These are phyloP conservation scores for Vachellia pachyceras DNA, from an alignment of 306 rosid species.

Conservation along the genomic window DNA sequence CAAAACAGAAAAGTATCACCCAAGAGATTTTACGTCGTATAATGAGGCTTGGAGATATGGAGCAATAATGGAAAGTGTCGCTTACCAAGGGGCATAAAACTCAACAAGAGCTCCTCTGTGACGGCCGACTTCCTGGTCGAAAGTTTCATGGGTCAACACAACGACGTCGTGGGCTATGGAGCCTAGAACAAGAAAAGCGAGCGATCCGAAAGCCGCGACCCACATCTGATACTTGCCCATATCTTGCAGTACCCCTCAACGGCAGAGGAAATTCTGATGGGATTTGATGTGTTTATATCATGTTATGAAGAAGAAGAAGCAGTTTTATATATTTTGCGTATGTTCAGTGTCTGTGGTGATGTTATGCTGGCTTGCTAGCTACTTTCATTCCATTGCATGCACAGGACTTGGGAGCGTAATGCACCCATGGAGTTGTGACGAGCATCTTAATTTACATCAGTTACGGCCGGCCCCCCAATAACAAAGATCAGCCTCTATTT, in stretches of 20 bases:
- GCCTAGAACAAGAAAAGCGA: slow-evolving; percentile 56
- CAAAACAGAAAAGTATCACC: background rate
- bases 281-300: too few relatives aligned
- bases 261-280: background rate
- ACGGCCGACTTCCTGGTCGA: slow-evolving; percentile 89
- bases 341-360: background rate
- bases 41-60: background rate
- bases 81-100: slow-evolving; percentile 95
- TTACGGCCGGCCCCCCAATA: too few relatives aligned
- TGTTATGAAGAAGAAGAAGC: too few relatives aligned
- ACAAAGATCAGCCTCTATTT: too few relatives aligned
- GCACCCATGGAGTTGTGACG: background rate
- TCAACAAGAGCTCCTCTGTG: slow-evolving; percentile 90
- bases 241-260: slow-evolving; percentile 26
- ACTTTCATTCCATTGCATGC: background rate
- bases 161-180: slow-evolving; percentile 83
- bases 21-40: background rate
- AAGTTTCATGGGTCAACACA: slow-evolving; percentile 72
- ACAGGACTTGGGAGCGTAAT: background rate
- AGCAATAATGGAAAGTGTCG: slow-evolving; percentile 1
- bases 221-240: slow-evolving; percentile 57
- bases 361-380: too few relatives aligned
- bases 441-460: background rate
- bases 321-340: too few relatives aligned
- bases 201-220: slow-evolving; percentile 51